Evolutionary conservation across 2,329 filamentous ascomycete genomes (phyloP).

Genomic region (Dactylella cylindrospora): DNA sequence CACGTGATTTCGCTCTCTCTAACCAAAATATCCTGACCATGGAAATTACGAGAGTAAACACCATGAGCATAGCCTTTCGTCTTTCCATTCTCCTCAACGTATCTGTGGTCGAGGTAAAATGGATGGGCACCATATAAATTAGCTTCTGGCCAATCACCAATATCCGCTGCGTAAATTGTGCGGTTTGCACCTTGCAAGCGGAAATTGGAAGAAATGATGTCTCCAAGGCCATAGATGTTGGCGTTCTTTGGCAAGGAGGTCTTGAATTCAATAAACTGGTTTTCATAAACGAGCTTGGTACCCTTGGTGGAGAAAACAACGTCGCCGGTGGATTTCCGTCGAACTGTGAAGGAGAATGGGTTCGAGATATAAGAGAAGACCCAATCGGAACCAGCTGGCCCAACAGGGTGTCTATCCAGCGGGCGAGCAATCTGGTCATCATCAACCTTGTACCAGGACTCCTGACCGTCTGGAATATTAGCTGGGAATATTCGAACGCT

Average conservation of each 20-base stretch:
- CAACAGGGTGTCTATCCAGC: slow-evolving; percentile 51
- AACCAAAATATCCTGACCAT: slow-evolving; percentile 68
- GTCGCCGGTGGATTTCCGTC: slow-evolving; percentile 60
- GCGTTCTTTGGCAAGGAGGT: slow-evolving; percentile 69
- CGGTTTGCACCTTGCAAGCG: slow-evolving; percentile 68
- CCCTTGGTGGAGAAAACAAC: slow-evolving; percentile 70
- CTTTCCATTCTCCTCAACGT: slow-evolving; percentile 51
- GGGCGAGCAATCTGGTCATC: slow-evolving; percentile 65
- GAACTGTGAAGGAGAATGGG: slow-evolving; percentile 70
- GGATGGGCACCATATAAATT: slow-evolving; percentile 76
- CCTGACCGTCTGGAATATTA: slow-evolving; percentile 63
- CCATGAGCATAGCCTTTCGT: slow-evolving; percentile 67
- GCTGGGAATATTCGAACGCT: slow-evolving; percentile 70
- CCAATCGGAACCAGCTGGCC: slow-evolving; percentile 16
- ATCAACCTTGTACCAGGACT: slow-evolving; percentile 67
- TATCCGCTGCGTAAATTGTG: slow-evolving; percentile 70
- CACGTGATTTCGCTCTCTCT: slow-evolving; percentile 70
- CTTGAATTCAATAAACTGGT: slow-evolving; percentile 72
- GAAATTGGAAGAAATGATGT: slow-evolving; percentile 69
- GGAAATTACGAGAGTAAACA: slow-evolving; percentile 77
- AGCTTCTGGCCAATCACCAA: slow-evolving; percentile 62
- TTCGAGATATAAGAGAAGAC: slow-evolving; percentile 58
- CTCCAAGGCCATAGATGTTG: slow-evolving; percentile 75
- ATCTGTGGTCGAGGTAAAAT: slow-evolving; percentile 72
- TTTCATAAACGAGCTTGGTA: slow-evolving; percentile 70